A percentile compares a stretch with the other conserved stretches of the same genome.
phyloP scores from a whole-genome alignment of 2,329 filamentous ascomycete genomes.

The Cytospora schulzeri region DNA sequence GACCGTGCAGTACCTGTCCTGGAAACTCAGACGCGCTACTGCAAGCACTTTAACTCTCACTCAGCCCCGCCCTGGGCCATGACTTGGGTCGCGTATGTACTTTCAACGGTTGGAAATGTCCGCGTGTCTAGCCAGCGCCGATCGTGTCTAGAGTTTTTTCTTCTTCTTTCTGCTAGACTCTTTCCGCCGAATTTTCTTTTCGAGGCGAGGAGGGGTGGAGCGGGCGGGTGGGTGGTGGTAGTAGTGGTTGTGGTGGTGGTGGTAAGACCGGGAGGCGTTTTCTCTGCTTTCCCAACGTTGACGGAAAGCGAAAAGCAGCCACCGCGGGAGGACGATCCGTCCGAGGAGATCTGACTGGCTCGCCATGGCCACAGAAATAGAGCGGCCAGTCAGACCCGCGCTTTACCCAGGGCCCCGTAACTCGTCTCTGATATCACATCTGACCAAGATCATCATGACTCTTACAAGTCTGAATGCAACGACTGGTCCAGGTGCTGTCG shows the following conservation, averaged over 20 bases:
- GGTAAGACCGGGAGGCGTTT: not conserved
- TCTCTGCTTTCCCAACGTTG: no score
- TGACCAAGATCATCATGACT: constrained; percentile 20
- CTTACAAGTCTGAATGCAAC: not conserved
- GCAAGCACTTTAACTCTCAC: constrained; percentile 21
- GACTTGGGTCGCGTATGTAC: constrained; percentile 1
- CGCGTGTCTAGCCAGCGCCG: not conserved
- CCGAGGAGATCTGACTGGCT: not conserved
- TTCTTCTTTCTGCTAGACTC: no score
- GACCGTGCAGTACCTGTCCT: constrained; percentile 11
- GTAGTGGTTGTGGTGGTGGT: not conserved
- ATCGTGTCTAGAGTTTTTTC: not conserved
- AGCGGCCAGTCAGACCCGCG: constrained; percentile 3
- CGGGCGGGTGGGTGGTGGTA: not conserved
- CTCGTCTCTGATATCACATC: constrained; percentile 13
- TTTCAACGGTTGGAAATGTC: constrained; percentile 11
- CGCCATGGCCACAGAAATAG: constrained; percentile 5
- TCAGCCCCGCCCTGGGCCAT: constrained; percentile 14
- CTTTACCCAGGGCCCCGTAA: not conserved
- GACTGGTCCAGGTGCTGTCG: constrained; percentile 11
- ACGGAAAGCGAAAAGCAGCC: not conserved
- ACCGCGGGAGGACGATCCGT: not conserved
- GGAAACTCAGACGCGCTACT: constrained; percentile 19
- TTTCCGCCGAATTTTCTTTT: not conserved
- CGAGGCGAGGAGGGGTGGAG: no score